Base-by-base conservation (phyloP, 1,284 basidiomycete genomes). In the Marasmius fiardii region DNA sequence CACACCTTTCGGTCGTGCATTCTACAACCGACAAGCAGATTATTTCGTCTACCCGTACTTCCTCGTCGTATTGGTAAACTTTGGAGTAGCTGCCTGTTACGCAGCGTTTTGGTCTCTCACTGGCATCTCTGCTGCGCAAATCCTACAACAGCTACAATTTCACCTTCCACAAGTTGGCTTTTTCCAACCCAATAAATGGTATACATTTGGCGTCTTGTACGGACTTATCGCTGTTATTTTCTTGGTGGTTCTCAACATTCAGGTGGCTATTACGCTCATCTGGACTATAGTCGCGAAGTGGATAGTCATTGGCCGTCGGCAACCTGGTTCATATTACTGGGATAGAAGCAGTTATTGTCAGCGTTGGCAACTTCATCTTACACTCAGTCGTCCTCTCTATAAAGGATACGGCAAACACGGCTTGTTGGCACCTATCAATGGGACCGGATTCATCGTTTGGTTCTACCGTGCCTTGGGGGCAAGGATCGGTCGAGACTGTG, bases 1-100 rank as follows among this genome's bases (percentile, higher is more conserved):
- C 31, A 77, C 75, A 2, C 77, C 77, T 3, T 79, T 79, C 59
- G 76, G 75, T n/a, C 68, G 70, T 52, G 76, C 77, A 1, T 78
- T 74, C 64, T 77, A 79, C 67, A 66, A 69, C 58, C 67, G 72
- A 53, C 56, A 76, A 57, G 75, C 76, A 6, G 55, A 67, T 31
- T 78, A 71, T 62, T 76, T 73, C 57, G 76, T 79, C 48, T 68
- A 71, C 58, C 76, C 77, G 3, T 77, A 76, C 60, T 43, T 55
- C 37, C 23, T 76, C 43, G 62, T 79, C 35, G 64, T 77, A 52
- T 7, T 62, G 28, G 68, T 74, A 61, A 73, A 75, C 56, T 43
- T 72, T 34, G n/a, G 68, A 21, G 59, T 70, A 26, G 64, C 69
- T 6, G 62, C 64, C n/a, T 35, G 68, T 16, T 73, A 71, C 26